Percentiles rank a stretch among this genome's conserved stretches.
These are phyloP conservation scores for Ganoderma boninense DNA, from an alignment of 1,284 basidiomycete species.

Conservation along the genomic window DNA sequence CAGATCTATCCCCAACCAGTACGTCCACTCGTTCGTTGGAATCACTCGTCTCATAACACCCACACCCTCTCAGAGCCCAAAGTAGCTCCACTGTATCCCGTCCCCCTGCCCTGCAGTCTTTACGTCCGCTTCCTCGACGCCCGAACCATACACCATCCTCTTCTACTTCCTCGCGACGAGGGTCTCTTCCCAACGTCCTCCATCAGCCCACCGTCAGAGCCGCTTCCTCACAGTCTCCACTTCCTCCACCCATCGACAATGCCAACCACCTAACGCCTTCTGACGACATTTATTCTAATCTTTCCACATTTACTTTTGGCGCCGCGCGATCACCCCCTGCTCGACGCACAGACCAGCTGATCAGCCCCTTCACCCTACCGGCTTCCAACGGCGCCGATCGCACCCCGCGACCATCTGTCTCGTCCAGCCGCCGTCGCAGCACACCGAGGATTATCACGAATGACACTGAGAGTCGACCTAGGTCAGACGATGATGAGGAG, in stretches of 20 bases:
- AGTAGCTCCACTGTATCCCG: conserved; percentile 34
- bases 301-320: conserved; percentile 51
- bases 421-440: conserved; percentile 17
- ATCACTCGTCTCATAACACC: conserved; percentile 12
- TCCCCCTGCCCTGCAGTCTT: conserved; percentile 32
- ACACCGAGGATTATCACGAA: conserved; percentile 30
- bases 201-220: conserved; percentile 30
- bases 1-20: conserved; percentile 42
- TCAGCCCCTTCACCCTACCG: conserved; percentile 43
- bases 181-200: conserved; percentile 41
- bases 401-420: not conserved
- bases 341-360: conserved; percentile 35
- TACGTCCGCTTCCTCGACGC: conserved; percentile 36
- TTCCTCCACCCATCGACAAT: conserved; percentile 26
- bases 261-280: conserved; percentile 25
- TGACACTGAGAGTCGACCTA: conserved; percentile 39
- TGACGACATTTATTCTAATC: conserved; percentile 48
- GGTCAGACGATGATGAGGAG: conserved; percentile 45
- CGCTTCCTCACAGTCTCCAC: conserved; percentile 27
- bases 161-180: conserved; percentile 32
- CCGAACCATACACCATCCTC: conserved; percentile 37
- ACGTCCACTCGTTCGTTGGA: conserved; percentile 25
- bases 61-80: conserved; percentile 30
- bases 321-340: conserved; percentile 38
- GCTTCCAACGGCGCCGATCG: conserved; percentile 39